Conservation (phyloP, 2,329 filamentous ascomycete species). For the Elsinoe fawcettii region DNA sequence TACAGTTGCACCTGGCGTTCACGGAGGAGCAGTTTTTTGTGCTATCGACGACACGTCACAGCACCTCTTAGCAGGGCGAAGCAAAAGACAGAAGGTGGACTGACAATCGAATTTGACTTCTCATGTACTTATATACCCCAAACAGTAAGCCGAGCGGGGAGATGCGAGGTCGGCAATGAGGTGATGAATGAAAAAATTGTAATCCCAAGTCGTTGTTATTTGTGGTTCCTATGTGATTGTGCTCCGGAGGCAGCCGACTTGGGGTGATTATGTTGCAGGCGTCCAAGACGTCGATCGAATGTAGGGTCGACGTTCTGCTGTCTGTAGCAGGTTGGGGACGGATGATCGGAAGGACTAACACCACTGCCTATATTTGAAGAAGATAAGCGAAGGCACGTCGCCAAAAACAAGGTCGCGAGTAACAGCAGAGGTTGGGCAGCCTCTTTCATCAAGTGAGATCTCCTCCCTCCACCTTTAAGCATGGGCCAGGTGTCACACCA, state of each 20-base stretch:
- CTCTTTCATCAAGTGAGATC: not conserved
- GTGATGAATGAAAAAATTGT: slow-evolving; percentile 7
- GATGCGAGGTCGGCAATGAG: not conserved
- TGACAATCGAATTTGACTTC: not conserved
- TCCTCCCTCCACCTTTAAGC: not conserved
- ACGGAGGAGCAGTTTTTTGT: not conserved
- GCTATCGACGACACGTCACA: not conserved
- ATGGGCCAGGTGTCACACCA: slow-evolving; percentile 7
- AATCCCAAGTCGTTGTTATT: not conserved
- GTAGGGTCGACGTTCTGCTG: not conserved
- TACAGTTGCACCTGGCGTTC: not conserved
- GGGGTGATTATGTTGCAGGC: not conserved
- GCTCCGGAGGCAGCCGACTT: not conserved
- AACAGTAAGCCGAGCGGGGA: not conserved
- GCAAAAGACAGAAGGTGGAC: not conserved
- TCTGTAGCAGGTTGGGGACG: not conserved
- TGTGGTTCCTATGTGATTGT: not conserved
- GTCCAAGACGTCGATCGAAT: not conserved
- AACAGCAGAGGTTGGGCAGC: not conserved
- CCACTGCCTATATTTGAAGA: not conserved
- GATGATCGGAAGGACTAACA: not conserved
- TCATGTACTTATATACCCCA: slow-evolving; percentile 14
- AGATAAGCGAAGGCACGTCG: not conserved
- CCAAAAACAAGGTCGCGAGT: not conserved
- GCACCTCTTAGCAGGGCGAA: not conserved